Evolutionary conservation across 805 yeast genomes (phyloP).

Genomic region (Kluyveromyces starmeri): DNA sequence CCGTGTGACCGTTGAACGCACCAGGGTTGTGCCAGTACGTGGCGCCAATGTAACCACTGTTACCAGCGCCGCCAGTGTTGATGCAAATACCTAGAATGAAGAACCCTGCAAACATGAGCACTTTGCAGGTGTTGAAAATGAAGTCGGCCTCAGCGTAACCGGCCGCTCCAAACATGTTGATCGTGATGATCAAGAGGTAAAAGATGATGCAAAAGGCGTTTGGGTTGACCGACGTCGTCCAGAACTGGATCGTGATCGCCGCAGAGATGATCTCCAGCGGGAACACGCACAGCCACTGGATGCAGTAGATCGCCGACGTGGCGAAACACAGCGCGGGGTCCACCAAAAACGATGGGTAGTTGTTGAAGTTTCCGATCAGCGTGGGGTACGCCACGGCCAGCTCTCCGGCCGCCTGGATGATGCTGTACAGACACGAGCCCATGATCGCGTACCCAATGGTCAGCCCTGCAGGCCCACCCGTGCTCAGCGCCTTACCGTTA

Average conservation of each 20-base stretch:
- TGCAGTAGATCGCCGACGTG: conserved; percentile 52
- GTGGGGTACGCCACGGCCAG: conserved; percentile 51
- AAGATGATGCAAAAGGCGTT: conserved; percentile 52
- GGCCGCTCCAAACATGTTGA: conserved; percentile 45
- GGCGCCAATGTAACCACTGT: conserved; percentile 41
- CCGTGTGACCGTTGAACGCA: conserved; percentile 32
- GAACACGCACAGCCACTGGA: conserved; percentile 55
- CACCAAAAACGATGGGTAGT: conserved; percentile 45
- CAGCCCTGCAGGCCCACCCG: conserved; percentile 41
- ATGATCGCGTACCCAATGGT: conserved; percentile 50
- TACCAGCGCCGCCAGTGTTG: conserved; percentile 35
- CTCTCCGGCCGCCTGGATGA: conserved; percentile 59
- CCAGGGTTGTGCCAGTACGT: conserved; percentile 48
- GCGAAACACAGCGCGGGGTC: conserved; percentile 54
- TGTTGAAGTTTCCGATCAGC: conserved; percentile 55
- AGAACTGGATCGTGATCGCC: conserved; percentile 49
- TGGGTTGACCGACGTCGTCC: conserved; percentile 46
- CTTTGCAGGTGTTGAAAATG: conserved; percentile 56
- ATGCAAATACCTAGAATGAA: conserved; percentile 42
- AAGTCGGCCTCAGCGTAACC: conserved; percentile 60
- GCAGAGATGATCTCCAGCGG: conserved; percentile 61
- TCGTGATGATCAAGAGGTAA: conserved; percentile 35
- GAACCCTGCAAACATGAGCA: conserved; percentile 52
- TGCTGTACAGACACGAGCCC: conserved; percentile 49
- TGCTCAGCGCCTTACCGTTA: conserved; percentile 38